Conservation (phyloP, 768 basidiomycete species). For the Serpula lacrymans region DNA sequence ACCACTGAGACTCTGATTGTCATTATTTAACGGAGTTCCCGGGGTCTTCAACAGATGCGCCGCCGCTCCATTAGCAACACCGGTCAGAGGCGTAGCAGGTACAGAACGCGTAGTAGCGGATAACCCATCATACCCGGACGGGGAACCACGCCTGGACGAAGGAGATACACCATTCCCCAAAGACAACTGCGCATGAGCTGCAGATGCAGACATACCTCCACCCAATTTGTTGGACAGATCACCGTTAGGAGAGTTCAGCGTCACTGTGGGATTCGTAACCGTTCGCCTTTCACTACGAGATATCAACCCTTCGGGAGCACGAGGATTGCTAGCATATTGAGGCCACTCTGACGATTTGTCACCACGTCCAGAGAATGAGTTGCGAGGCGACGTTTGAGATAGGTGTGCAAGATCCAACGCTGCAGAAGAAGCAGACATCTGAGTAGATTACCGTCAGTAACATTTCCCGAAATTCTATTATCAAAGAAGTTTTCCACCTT, state of each 20-base stretch:
- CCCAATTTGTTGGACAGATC: slow-evolving; percentile 44
- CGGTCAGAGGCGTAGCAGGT: slow-evolving; percentile 72
- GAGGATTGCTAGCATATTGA: slow-evolving; percentile 68
- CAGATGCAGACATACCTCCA: slow-evolving; percentile 52
- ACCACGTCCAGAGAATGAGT: slow-evolving; percentile 53
- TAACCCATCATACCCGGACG: slow-evolving; percentile 61
- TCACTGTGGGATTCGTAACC: slow-evolving; percentile 72
- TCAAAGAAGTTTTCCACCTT: slow-evolving; percentile 46
- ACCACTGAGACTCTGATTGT: slow-evolving; percentile 57
- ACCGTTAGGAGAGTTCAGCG: slow-evolving; percentile 52
- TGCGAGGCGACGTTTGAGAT: slow-evolving; percentile 73
- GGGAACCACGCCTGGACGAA: slow-evolving; percentile 70
- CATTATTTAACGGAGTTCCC: slow-evolving; percentile 58
- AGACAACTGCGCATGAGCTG: slow-evolving; percentile 58
- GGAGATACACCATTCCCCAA: slow-evolving; percentile 33
- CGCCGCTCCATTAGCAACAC: slow-evolving; percentile 44
- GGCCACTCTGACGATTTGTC: slow-evolving; percentile 93
- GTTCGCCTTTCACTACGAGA: slow-evolving; percentile 63
- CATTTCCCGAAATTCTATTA: slow-evolving; percentile 3
- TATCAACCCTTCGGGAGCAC: slow-evolving; percentile 55
- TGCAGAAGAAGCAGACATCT: slow-evolving; percentile 86
- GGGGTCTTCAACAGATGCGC: slow-evolving; percentile 61
- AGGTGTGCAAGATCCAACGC: slow-evolving; percentile 91
- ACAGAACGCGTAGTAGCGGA: slow-evolving; percentile 71
- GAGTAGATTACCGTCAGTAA: slow-evolving; percentile 1